Conservation (phyloP, 768 basidiomycete genomes). For the Termitomyces sp. region DNA sequence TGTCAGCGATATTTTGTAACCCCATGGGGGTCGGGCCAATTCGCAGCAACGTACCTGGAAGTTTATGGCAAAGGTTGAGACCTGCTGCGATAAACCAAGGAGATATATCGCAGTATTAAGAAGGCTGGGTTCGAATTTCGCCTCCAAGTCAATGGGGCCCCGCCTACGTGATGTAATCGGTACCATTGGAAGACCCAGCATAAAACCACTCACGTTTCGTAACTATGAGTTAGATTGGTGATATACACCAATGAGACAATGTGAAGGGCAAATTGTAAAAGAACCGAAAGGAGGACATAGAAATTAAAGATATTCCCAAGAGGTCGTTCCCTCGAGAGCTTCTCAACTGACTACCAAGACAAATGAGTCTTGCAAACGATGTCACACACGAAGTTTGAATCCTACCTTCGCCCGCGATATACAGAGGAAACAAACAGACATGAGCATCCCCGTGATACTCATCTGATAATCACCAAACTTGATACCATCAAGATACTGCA, state of each 20-base stretch:
- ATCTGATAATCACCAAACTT: constrained; percentile 99
- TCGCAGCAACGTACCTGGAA: constrained; percentile 60
- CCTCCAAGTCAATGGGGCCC: constrained; percentile 86
- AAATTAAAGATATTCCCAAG: constrained; percentile 95
- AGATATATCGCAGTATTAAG: constrained; percentile 97
- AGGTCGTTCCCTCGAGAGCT: constrained; percentile 89
- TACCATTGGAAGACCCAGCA: background rate
- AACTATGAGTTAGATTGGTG: constrained; percentile 72
- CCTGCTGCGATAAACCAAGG: constrained; percentile 92
- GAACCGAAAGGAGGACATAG: constrained; percentile 88
- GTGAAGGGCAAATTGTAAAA: constrained; percentile 92
- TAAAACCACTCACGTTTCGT: constrained; percentile 61
- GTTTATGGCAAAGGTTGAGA: constrained; percentile 98
- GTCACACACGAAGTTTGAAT: background rate
- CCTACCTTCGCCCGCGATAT: constrained; percentile 94
- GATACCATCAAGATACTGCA: constrained; percentile 97
- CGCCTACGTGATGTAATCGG: constrained; percentile 30
- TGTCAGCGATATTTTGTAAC: background rate
- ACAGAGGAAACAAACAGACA: constrained; percentile 98
- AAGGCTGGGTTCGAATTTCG: constrained; percentile 92
- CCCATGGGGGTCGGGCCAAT: background rate
- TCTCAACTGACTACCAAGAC: constrained; percentile 85
- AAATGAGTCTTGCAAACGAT: background rate
- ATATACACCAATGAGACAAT: constrained; percentile 90
- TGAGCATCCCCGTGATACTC: constrained; percentile 92